These are phyloP conservation scores for Acacia acuminata DNA, from an alignment of 306 rosid genomes.

Conservation along the genomic window DNA sequence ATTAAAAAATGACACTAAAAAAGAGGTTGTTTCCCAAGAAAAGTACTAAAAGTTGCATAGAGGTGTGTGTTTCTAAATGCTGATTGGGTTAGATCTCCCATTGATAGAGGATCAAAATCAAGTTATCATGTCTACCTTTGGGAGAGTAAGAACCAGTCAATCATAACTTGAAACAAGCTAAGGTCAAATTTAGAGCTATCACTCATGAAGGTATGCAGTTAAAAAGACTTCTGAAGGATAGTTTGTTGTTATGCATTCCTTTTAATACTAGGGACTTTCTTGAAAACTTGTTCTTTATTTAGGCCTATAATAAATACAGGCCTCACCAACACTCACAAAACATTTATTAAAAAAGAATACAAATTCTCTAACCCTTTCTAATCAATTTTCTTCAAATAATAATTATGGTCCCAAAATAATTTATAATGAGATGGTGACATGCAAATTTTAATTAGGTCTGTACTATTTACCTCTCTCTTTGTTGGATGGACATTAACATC, in stretches of 20 bases:
- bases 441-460: background rate
- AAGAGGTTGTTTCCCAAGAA: background rate
- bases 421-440: conserved; percentile 4
- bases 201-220: background rate
- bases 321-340: background rate
- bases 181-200: background rate
- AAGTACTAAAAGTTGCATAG: background rate
- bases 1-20: background rate
- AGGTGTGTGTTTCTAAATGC: background rate
- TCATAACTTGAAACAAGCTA: background rate
- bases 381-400: background rate
- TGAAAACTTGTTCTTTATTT: background rate
- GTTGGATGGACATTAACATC: conserved; percentile 95
- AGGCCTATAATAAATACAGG: background rate
- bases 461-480: conserved; percentile 78
- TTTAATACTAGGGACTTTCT: background rate
- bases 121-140: background rate
- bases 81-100: background rate
- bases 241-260: background rate
- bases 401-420: conserved; percentile 22
- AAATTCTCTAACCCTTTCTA: background rate
- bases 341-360: background rate
- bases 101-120: background rate
- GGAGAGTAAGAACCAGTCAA: background rate
- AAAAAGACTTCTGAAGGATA: background rate